phyloP scores from a whole-genome alignment of 148 eudicot genomes.

The Vaccinium macrocarpon region DNA sequence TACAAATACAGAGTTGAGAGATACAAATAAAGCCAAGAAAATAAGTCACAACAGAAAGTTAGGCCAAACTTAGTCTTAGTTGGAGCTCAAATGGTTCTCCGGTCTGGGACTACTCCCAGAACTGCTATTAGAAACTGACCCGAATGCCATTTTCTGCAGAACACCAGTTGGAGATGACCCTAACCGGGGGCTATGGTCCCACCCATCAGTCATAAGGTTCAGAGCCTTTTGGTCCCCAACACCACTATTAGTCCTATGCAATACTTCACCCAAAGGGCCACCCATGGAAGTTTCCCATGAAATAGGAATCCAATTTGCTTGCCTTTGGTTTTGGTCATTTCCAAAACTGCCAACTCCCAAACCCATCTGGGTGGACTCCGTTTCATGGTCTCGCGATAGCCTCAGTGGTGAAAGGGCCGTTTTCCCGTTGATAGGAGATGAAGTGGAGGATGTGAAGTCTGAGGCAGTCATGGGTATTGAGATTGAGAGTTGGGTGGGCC shows the following conservation, averaged over 20 bases:
- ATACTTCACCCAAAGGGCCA: slow-evolving; percentile 75
- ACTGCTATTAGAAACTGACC: slow-evolving; percentile 58
- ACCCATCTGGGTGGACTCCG: slow-evolving; percentile 28
- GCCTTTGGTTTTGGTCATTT: slow-evolving; percentile 25
- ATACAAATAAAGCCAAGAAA: neutral
- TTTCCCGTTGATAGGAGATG: slow-evolving; percentile 40
- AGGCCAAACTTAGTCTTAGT: neutral
- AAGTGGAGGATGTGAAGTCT: slow-evolving; percentile 59
- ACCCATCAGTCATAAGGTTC: slow-evolving; percentile 32
- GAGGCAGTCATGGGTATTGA: slow-evolving; percentile 49
- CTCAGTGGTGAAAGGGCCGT: slow-evolving; percentile 39
- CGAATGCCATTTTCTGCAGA: slow-evolving; percentile 41
- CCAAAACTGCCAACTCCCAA: slow-evolving; percentile 34
- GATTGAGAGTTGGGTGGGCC: slow-evolving; percentile 58
- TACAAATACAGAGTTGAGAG: neutral
- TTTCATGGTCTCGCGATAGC: slow-evolving; percentile 37
- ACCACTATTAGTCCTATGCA: slow-evolving; percentile 37
- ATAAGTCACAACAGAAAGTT: neutral
- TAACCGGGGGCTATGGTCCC: slow-evolving; percentile 34
- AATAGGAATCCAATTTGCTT: slow-evolving; percentile 45
- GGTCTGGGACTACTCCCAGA: slow-evolving; percentile 50
- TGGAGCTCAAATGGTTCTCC: slow-evolving; percentile 22
- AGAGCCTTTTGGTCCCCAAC: slow-evolving; percentile 29
- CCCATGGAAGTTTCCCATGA: slow-evolving; percentile 64
- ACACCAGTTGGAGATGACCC: slow-evolving; percentile 57